Evolutionary conservation across 257 asterid species (phyloP).

Genomic region (Primulina tabacum): DNA sequence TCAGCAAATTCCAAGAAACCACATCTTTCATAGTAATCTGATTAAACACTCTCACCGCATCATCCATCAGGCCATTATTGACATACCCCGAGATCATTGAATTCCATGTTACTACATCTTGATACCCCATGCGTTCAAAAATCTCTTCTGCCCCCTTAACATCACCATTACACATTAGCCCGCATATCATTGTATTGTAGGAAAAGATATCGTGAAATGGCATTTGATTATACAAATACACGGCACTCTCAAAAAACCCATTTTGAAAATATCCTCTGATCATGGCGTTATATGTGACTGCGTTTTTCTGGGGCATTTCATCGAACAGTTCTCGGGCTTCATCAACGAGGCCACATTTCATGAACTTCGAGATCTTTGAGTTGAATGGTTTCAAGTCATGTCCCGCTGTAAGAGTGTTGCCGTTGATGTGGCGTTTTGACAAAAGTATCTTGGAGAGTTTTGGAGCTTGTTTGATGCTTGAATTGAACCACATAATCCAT

Average conservation of each 20-base stretch:
- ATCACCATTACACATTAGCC: conserved; percentile 53
- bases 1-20: conserved; percentile 62
- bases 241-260: conserved; percentile 39
- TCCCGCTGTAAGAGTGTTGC: conserved; percentile 22
- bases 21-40: conserved; percentile 48
- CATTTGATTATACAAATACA: conserved; percentile 39
- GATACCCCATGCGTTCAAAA: conserved; percentile 39
- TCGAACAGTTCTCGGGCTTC: conserved; percentile 54
- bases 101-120: conserved; percentile 64
- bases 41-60: conserved; percentile 40
- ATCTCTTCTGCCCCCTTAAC: conserved; percentile 58
- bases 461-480: conserved; percentile 29
- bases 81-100: conserved; percentile 61
- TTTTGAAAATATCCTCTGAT: conserved; percentile 59
- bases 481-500: conserved; percentile 44
- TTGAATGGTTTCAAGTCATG: conserved; percentile 47
- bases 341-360: conserved; percentile 53
- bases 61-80: conserved; percentile 39
- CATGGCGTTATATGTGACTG: conserved; percentile 62
- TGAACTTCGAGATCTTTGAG: conserved; percentile 46
- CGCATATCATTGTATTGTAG: conserved; percentile 52
- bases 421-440: conserved; percentile 15
- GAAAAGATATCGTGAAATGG: conserved; percentile 57
- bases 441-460: conserved; percentile 19
- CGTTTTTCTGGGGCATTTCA: conserved; percentile 48